phyloP scores from a whole-genome alignment of 768 basidiomycete genomes.

The Daedalea quercina region DNA sequence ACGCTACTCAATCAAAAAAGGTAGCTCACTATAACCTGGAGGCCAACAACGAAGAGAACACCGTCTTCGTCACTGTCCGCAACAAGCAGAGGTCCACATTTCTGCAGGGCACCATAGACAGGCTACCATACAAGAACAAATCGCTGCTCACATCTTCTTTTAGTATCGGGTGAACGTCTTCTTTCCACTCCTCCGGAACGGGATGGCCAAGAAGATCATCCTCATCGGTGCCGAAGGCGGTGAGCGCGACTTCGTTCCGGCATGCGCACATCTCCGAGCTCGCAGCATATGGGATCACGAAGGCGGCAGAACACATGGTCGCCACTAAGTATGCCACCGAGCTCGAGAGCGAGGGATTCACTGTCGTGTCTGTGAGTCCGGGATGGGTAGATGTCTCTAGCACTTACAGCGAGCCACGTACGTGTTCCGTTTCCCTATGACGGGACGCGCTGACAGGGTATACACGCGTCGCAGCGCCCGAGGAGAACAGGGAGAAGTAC shows the following conservation, averaged over 20 bases:
- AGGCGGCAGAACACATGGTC: slow-evolving; percentile 31
- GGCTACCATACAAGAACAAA: slow-evolving; percentile 5
- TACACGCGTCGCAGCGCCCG: slow-evolving; percentile 4
- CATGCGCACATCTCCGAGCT: not conserved
- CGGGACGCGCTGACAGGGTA: not conserved
- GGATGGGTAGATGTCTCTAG: slow-evolving; percentile 5
- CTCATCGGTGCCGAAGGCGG: slow-evolving; percentile 24
- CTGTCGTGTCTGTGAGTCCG: not conserved
- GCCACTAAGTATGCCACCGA: slow-evolving; percentile 28
- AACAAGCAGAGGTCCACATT: slow-evolving; percentile 7
- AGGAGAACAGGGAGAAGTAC: not conserved
- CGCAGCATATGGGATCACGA: slow-evolving; percentile 28
- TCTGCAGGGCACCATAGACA: not conserved
- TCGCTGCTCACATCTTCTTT: slow-evolving; percentile 15
- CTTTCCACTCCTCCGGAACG: slow-evolving; percentile 30
- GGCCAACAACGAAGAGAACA: slow-evolving; percentile 4
- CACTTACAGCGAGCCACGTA: not conserved
- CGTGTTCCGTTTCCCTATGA: not conserved
- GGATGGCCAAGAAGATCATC: slow-evolving; percentile 28
- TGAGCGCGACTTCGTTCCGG: slow-evolving; percentile 18
- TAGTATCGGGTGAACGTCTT: slow-evolving; percentile 28
- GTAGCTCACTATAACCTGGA: not conserved
- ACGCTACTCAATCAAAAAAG: slow-evolving; percentile 15
- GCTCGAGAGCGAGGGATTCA: slow-evolving; percentile 1
- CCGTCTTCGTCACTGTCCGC: slow-evolving; percentile 18